A percentile compares a stretch with the other conserved stretches of the same genome.
Conservation (phyloP, 2,329 filamentous ascomycete genomes). For the Aspergillus jensenii region DNA sequence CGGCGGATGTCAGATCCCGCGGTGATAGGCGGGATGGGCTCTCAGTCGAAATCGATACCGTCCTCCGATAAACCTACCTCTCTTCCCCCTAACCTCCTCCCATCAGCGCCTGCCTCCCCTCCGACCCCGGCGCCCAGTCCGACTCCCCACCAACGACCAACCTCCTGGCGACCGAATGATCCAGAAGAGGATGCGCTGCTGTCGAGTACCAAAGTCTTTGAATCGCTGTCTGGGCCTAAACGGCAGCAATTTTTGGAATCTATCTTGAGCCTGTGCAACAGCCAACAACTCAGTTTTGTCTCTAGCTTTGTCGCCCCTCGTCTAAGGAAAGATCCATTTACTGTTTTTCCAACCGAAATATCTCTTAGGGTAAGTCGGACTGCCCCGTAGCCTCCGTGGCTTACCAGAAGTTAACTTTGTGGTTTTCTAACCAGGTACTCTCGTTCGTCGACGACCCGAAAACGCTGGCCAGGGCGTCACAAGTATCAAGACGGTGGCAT, state of each 20-base stretch:
- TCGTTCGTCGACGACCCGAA: conserved; percentile 97
- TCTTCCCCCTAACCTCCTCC: conserved; percentile 61
- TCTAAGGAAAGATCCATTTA: conserved; percentile 95
- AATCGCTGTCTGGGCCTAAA: conserved; percentile 71
- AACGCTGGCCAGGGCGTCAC: conserved; percentile 86
- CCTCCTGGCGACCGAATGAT: conserved; percentile 45
- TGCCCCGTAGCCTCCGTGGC: not conserved
- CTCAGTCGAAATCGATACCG: conserved; percentile 44
- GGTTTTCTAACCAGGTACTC: conserved; percentile 63
- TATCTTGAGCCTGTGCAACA: conserved; percentile 90
- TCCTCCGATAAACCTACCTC: conserved; percentile 52
- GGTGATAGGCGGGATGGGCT: conserved; percentile 31
- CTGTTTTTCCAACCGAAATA: conserved; percentile 85
- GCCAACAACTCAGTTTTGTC: conserved; percentile 91
- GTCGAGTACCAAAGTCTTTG: conserved; percentile 76
- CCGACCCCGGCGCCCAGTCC: conserved; percentile 68
- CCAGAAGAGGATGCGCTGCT: conserved; percentile 81
- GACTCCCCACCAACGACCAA: conserved; percentile 61
- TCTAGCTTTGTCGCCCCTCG: conserved; percentile 93
- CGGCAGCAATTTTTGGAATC: conserved; percentile 81
- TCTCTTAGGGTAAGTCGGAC: conserved; percentile 71
- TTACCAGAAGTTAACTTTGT: conserved; percentile 12
- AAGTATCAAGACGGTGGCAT: conserved; percentile 93
- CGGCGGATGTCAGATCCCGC: conserved; percentile 26
- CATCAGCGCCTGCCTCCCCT: conserved; percentile 64